Conservation (phyloP, 228 moss, liverwort and hornwort genomes). For the Sphagnum fallax region DNA sequence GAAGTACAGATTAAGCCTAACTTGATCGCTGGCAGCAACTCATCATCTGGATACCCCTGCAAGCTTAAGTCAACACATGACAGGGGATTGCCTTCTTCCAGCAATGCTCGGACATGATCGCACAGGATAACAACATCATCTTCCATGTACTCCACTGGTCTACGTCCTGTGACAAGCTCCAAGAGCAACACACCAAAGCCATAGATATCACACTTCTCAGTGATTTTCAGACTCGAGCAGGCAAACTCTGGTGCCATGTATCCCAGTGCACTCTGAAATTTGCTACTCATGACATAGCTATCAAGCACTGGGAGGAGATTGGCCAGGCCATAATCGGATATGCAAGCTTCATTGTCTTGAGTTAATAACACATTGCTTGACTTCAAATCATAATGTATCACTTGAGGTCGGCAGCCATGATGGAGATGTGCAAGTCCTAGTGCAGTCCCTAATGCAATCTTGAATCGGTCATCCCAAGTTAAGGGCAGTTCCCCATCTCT, state of each 20-base stretch:
- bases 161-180: constrained; percentile 90
- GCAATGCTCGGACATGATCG: constrained; percentile 78
- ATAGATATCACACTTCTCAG: constrained; percentile 96
- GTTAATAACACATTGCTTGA: constrained; percentile 79
- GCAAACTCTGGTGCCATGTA: constrained; percentile 99
- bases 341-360: constrained; percentile 47
- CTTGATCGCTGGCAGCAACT: constrained; percentile 93
- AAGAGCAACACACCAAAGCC: constrained; percentile 88
- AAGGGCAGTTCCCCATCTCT: constrained; percentile 55
- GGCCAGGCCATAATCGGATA: constrained; percentile 84
- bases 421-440: constrained; percentile 80
- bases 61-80: constrained; percentile 59
- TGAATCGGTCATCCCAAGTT: constrained; percentile 75
- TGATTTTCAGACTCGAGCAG: constrained; percentile 85
- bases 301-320: constrained; percentile 83
- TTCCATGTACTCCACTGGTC: constrained; percentile 97
- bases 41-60: constrained; percentile 60
- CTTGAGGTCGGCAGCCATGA: constrained; percentile 61
- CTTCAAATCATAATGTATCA: constrained; percentile 89
- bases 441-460: constrained; percentile 67
- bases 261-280: constrained; percentile 92
- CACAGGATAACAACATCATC: constrained; percentile 93
- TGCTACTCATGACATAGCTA: constrained; percentile 95
- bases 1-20: constrained; percentile 97
- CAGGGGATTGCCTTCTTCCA: constrained; percentile 78